These are phyloP conservation scores for Fraxinus anomala DNA, from an alignment of 257 asterid genomes.

Conservation along the genomic window DNA sequence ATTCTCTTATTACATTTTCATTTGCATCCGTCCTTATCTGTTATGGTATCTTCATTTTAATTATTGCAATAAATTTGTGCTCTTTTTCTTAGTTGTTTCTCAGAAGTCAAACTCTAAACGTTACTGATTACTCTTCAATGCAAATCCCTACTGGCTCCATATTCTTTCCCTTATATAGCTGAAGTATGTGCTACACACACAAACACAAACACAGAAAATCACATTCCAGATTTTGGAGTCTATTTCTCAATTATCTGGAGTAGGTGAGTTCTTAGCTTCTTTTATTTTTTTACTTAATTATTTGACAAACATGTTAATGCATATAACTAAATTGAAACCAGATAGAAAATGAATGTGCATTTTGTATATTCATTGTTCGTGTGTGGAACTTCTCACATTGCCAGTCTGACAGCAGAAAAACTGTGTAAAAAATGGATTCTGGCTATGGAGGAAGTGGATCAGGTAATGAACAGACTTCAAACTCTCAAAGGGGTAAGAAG, in stretches of 20 bases:
- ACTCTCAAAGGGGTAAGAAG: slow-evolving; percentile 45
- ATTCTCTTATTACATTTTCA: too few relatives aligned
- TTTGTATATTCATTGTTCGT: not conserved
- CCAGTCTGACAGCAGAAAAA: not conserved
- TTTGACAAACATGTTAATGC: not conserved
- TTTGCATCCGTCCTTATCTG: too few relatives aligned
- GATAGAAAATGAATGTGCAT: not conserved
- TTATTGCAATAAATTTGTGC: too few relatives aligned
- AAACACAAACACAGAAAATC: not conserved
- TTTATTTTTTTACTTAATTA: not conserved
- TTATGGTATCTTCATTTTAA: too few relatives aligned
- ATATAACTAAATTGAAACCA: not conserved
- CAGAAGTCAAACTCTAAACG: too few relatives aligned
- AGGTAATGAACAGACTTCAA: slow-evolving; percentile 46
- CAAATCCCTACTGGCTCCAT: too few relatives aligned
- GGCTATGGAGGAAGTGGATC: slow-evolving; percentile 45
- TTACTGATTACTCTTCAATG: too few relatives aligned
- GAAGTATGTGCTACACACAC: not conserved
- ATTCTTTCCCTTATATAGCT: not conserved
- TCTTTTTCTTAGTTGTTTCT: too few relatives aligned
- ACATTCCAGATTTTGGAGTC: not conserved
- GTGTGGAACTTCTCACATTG: not conserved
- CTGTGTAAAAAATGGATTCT: slow-evolving; percentile 37
- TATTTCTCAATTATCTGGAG: not conserved
- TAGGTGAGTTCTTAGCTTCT: not conserved